A percentile compares a stretch with the other conserved stretches of the same genome.
Evolutionary conservation across 2,329 filamentous ascomycete genomes (phyloP).

Genomic region (Cladobotryum mycophilum): DNA sequence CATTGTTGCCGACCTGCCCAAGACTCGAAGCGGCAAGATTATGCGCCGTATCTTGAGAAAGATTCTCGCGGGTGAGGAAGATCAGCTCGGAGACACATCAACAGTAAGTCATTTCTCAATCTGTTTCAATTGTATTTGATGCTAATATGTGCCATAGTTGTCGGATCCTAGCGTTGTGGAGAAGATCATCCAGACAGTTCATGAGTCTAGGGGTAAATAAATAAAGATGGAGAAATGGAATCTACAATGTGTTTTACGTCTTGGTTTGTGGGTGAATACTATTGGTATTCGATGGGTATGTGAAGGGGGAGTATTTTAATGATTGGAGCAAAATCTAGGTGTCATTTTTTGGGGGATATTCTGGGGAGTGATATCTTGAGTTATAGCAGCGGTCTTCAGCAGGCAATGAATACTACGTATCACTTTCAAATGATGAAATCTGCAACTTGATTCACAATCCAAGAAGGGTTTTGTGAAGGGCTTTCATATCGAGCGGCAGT

Average conservation of each 20-base stretch:
- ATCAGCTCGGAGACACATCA: slow-evolving; percentile 87
- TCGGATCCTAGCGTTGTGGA: slow-evolving; percentile 85
- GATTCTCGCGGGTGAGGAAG: slow-evolving; percentile 94
- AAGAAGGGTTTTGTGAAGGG: no score
- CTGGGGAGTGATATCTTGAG: background rate
- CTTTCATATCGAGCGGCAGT: no score
- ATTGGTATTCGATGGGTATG: background rate
- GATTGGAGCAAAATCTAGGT: slow-evolving; percentile 2
- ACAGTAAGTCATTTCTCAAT: slow-evolving; percentile 55
- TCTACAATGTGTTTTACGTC: slow-evolving; percentile 2
- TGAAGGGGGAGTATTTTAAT: background rate
- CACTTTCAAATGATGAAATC: no score
- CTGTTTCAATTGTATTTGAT: background rate
- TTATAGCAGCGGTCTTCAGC: background rate
- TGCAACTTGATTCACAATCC: no score
- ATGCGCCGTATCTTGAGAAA: slow-evolving; percentile 96
- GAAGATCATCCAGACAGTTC: slow-evolving; percentile 80
- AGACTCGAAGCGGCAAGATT: slow-evolving; percentile 97
- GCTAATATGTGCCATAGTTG: slow-evolving; percentile 47
- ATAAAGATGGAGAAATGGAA: background rate
- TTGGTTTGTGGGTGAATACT: slow-evolving; percentile 8
- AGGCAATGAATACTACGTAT: no score
- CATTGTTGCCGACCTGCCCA: slow-evolving; percentile 87
- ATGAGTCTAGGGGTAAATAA: slow-evolving; percentile 53
- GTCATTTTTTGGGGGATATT: slow-evolving; percentile 3